Evolutionary conservation across 345 rosid genomes (phyloP).

Genomic region (Tarenaya hassleriana): DNA sequence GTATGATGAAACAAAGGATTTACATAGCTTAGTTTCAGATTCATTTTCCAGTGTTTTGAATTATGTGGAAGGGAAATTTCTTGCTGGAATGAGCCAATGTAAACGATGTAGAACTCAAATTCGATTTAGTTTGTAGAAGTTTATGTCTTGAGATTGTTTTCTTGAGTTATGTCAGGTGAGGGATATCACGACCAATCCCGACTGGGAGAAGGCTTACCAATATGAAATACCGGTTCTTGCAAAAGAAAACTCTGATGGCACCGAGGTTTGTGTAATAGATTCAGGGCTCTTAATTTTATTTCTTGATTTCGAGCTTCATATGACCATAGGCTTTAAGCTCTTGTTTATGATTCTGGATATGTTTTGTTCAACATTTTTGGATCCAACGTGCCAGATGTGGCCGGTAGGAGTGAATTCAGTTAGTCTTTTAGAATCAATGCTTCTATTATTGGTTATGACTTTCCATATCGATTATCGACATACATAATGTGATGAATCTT

Average conservation of each 20-base stretch:
- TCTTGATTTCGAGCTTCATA: slow-evolving; percentile 4
- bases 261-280: slow-evolving; percentile 36
- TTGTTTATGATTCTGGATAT: neutral
- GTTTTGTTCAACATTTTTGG: neutral
- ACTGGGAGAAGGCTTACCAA: slow-evolving; percentile 75
- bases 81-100: neutral
- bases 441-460: neutral
- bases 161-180: slow-evolving; percentile 40
- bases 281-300: slow-evolving; percentile 26
- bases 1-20: too few species aligned
- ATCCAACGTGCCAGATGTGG: too few species aligned
- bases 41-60: too few species aligned
- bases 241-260: slow-evolving; percentile 55
- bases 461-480: neutral
- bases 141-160: neutral
- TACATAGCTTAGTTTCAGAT: too few species aligned
- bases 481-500: neutral
- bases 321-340: neutral
- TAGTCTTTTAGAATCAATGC: too few species aligned
- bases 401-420: too few species aligned
- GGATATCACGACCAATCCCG: slow-evolving; percentile 69
- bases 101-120: neutral
- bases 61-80: neutral
- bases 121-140: neutral
- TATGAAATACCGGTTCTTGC: slow-evolving; percentile 80